Base-by-base conservation (phyloP, 257 asterid species). In the Solanum chilense region DNA sequence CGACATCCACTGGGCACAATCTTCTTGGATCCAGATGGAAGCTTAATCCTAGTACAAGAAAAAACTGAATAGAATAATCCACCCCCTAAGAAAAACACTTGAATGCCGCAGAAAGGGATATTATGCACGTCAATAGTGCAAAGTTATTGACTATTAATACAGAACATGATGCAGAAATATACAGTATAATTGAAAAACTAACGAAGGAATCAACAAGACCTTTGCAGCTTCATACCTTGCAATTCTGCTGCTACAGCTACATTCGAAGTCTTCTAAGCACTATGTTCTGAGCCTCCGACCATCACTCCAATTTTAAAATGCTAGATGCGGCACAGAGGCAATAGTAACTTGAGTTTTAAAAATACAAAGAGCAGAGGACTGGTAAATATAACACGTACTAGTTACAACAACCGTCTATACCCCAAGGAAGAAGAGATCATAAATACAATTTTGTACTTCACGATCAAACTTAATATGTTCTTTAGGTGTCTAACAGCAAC, bases 11-110 rank as follows among this genome's bases (percentile, higher is more conserved):
- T 91, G 1, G 93, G 94, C 7, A 93, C 93, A 29, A 92, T 92
- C 89, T 93, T 93, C 90, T 93, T 92, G 42, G 94, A 88, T 33
- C 94, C 95, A 10, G 95, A 93, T 35, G 95, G 93, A 21, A 93
- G 94, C 89, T 92, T 93, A 9, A 93, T 86, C 86, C 95, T 92
- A 6, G 42, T 23, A 42, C 56, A 41, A 23, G 33, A n/a, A 5
- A 76, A 76, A 14, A 52, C 25, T 7, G 13, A n/a, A 14, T 42
- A 13, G 14, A 75, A 47, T 27, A 80, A 14, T 73, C 35, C 73
- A 9, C 74, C 21, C 35, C 37, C 20, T 13, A 3, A 25, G 14
- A 14, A 45, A 0, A 25, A 15, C 9, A 20, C 21, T 42, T 42
- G 60, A 42, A 76, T 41, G 35, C 21, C 27, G 41, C 31, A 45